Evolutionary conservation across 208 protist genomes (phyloP), one percentile per base, ranked within the genome.

Genomic region (Eutreptiella sp.): DNA sequence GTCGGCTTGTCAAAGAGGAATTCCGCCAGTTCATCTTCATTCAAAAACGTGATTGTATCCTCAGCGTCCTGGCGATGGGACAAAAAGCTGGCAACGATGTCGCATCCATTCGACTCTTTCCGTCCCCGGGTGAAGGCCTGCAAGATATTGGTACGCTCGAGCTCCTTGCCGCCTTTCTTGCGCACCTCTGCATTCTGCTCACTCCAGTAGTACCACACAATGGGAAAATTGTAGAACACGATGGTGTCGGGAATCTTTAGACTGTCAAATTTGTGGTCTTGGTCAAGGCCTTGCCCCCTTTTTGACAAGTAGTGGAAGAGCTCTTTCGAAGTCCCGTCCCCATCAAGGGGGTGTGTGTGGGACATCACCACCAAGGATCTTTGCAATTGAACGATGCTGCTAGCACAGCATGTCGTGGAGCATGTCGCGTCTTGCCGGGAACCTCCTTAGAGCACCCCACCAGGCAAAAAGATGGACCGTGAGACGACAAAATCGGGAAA

Each of bases 251-350:
- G 45, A 14, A 50, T n/a, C 14, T 23, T 16, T 14, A 42, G 35
- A 16, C 29, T 38, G 29, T 16, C 19, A 50, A 16, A 39, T 16
- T 16, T 27, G 16, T 16, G 14, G 14, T 50, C 16, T 50, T 14
- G 45, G 45, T 14, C 19, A 16, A 27, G 45, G 14, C 16, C 35
- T 23, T 50, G 16, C 14, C 29, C 14, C 16, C n/a, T 23, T 23
- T 50, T 50, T n/a, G 45, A 16, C 35, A 50, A n/a, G 29, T 50
- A 50, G n/a, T 50, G 45, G 35, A 27, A 50, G 16, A 50, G 35
- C 29, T 39, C 16, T 14, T 50, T 16, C 16, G 16, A 39, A 16
- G 35, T 38, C 29, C 45, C 45, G n/a, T 50, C 45, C 14, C 45
- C 45, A n/a, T 50, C 45, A 50, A 50, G 45, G n/a, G 45, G 45